Base-by-base conservation (phyloP, 1,284 basidiomycete species). In the Gymnopus androsaceus region DNA sequence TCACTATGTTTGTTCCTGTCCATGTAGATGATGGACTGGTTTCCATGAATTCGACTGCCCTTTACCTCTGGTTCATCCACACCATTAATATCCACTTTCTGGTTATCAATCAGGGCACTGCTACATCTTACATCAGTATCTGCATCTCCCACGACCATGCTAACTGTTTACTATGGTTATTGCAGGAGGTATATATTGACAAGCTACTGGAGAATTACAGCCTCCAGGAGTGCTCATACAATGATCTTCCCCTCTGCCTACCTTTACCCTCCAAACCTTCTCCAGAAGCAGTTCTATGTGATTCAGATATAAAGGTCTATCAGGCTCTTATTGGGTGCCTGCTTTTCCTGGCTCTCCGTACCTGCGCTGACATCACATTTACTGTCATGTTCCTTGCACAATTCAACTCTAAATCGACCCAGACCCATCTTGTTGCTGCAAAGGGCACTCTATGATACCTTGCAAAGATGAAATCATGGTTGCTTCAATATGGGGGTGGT, bases 401-500 rank as follows among this genome's bases (percentile, higher is more conserved):
- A n/a, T 49, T 27, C 30, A 57, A 50, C 9, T 23, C 52, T 0
- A 50, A 51, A 11, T 46, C 52, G 0, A 31, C 37, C 4, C 45
- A 38, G 3, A 33, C 6, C 1, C 57, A 58, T 45, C 45, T 51
- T 1, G 11, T 58, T 1, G 47, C 30, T 1, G 57, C 53, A 9
- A 54, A 55, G 19, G 31, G 38, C 14, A 37, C 51, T 17, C 52
- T 58, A 1, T 33, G 37, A 1, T 54, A 58, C 30, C 28, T 57
- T 0, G 33, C 41, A 19, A 44, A 45, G 36, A 57, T 51, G 8
- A 3, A n/a, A 2, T 23, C 40, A 17, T 51, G 25, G 14, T 27
- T 30, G 5, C 19, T 58, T 5, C 37, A 54, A n/a, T 58, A 58
- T 51, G 47, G 57, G 38, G 57, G 57, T 55, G 51, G 28, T 45